Evolutionary conservation across 1,284 basidiomycete species (phyloP).

Genomic region (Trichosporon coremiiforme): DNA sequence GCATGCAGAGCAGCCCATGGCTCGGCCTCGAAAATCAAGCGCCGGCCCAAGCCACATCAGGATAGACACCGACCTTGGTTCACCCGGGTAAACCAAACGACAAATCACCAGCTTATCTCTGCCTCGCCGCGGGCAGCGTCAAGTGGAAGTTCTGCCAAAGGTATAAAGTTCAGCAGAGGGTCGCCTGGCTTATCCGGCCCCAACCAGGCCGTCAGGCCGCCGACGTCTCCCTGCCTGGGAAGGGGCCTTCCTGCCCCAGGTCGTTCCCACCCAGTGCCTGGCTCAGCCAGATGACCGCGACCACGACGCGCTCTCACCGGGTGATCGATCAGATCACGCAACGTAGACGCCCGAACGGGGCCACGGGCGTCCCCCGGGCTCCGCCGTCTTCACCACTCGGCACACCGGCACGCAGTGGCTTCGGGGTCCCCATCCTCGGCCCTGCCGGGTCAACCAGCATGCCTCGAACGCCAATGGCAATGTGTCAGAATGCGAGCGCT

Average conservation of each 20-base stretch:
- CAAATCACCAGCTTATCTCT: slow-evolving; percentile 6
- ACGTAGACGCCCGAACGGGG: not conserved
- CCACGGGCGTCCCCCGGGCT: not conserved
- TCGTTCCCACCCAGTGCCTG: not conserved
- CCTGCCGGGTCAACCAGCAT: slow-evolving; percentile 4
- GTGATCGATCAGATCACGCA: not conserved
- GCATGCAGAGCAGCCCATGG: not conserved
- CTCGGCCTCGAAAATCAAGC: not conserved
- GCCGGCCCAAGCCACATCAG: not conserved
- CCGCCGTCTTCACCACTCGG: not conserved
- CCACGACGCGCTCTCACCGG: not conserved
- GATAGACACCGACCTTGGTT: slow-evolving; percentile 1
- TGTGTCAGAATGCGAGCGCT: not conserved
- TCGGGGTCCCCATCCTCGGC: not conserved
- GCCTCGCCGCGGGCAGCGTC: too few relatives aligned
- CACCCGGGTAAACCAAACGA: not conserved
- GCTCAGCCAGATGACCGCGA: not conserved
- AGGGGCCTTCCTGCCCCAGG: too few relatives aligned
- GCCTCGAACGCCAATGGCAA: not conserved
- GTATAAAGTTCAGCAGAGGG: not conserved
- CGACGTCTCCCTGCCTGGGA: too few relatives aligned
- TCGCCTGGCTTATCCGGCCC: slow-evolving; percentile 6
- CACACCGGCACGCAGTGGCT: not conserved
- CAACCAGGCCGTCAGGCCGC: not conserved
- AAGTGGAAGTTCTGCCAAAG: not conserved